Evolutionary conservation across 306 rosid species (phyloP).

Genomic region (Lotus japonicus): DNA sequence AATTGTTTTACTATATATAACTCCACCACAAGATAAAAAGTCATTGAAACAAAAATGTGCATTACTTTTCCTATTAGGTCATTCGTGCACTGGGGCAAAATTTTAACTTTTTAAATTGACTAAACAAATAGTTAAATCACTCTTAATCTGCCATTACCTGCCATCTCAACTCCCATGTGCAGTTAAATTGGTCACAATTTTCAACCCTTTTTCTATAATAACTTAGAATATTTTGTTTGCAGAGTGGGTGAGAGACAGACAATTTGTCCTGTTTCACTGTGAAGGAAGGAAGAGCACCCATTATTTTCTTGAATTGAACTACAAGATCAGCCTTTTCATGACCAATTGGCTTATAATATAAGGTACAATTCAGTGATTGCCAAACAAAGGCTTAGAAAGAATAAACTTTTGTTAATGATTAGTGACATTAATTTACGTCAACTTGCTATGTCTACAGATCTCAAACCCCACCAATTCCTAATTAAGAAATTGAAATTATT

Average conservation of each 20-base stretch:
- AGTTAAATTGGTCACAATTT: neutral
- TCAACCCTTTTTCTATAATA: neutral
- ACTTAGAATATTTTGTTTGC: neutral
- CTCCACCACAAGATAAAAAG: too few species aligned
- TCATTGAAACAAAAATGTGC: too few species aligned
- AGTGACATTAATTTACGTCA: conserved; percentile 19
- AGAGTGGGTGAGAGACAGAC: conserved; percentile 26
- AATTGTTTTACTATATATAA: too few species aligned
- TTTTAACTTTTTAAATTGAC: too few species aligned
- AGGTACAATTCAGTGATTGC: conserved; percentile 14
- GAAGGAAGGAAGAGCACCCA: conserved; percentile 17
- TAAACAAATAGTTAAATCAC: neutral
- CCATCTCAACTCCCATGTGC: conserved; percentile 36
- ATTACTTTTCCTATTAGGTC: too few species aligned
- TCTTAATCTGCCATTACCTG: neutral
- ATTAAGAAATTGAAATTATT: conserved; percentile 13
- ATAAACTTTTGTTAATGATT: conserved; percentile 11
- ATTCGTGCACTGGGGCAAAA: too few species aligned
- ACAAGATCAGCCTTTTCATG: conserved; percentile 15
- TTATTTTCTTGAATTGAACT: conserved; percentile 20
- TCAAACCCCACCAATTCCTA: conserved; percentile 29
- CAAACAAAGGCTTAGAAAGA: conserved; percentile 23
- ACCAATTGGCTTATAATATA: conserved; percentile 7
- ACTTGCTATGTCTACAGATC: conserved; percentile 31
- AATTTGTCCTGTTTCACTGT: neutral